A percentile compares a stretch with the other conserved stretches of the same genome.
Conservation (phyloP, 805 yeast species). For the Maudiozyma pseudohumilis region DNA sequence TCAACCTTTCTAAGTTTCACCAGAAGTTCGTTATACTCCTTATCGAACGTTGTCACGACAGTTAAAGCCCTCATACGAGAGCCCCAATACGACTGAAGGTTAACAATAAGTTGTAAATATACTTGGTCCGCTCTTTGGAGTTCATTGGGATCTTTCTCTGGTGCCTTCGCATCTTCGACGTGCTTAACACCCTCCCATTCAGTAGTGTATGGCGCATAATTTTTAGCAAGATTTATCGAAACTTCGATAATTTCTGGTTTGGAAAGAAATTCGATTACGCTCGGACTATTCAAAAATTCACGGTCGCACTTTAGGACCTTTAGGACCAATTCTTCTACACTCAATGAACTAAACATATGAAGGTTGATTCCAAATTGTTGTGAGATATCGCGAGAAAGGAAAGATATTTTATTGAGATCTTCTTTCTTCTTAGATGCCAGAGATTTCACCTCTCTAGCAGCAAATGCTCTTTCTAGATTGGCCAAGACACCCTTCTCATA, state of each 20-base stretch:
- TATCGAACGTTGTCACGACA: constrained; percentile 59
- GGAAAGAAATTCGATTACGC: constrained; percentile 76
- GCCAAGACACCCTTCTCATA: constrained; percentile 68
- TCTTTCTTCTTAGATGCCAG: constrained; percentile 37
- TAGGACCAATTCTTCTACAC: constrained; percentile 58
- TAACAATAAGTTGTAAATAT: constrained; percentile 71
- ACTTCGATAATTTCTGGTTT: constrained; percentile 69
- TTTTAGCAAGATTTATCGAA: constrained; percentile 58
- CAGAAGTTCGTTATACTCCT: constrained; percentile 66
- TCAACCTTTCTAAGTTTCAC: constrained; percentile 62
- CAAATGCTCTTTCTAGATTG: constrained; percentile 80
- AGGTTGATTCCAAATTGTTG: constrained; percentile 93
- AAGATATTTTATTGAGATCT: constrained; percentile 49
- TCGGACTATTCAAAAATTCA: constrained; percentile 56
- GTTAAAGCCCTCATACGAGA: constrained; percentile 79
- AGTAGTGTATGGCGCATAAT: constrained; percentile 69
- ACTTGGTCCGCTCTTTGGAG: constrained; percentile 82
- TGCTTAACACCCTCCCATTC: constrained; percentile 46
- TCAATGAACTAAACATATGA: constrained; percentile 55
- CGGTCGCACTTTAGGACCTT: constrained; percentile 68
- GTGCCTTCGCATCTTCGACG: constrained; percentile 33
- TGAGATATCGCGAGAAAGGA: constrained; percentile 73
- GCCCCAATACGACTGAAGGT: constrained; percentile 83
- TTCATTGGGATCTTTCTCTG: constrained; percentile 64
- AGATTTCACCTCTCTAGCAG: constrained; percentile 61